Evolutionary conservation across 306 rosid genomes (phyloP), one percentile per base, ranked within the genome.

Genomic region (Glycyrrhiza uralensis): DNA sequence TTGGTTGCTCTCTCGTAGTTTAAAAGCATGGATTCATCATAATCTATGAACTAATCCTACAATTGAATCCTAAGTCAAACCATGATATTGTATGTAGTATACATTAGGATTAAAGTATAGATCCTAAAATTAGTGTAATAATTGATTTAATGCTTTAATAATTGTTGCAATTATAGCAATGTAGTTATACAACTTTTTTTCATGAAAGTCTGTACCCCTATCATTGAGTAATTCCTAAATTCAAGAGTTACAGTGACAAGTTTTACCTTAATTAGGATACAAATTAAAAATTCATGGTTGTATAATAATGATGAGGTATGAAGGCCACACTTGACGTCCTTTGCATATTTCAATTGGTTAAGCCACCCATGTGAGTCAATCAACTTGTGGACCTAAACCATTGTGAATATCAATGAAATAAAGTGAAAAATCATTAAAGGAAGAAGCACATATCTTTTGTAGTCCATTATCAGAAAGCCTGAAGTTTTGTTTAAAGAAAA

Each of bases 321-420:
- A n/a, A n/a, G n/a, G n/a, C n/a, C n/a, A n/a, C n/a, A n/a, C n/a
- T n/a, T n/a, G n/a, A n/a, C n/a, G n/a, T n/a, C n/a, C n/a, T n/a
- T n/a, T n/a, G n/a, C n/a, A n/a, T n/a, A n/a, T n/a, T n/a, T n/a
- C n/a, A n/a, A n/a, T n/a, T n/a, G 2, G 29, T 15, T n/a, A 39
- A 30, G 8, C 66, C 56, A 69, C 17, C 22, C 71, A 74, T 8
- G 71, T 17, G 79, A 32, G 35, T 29, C 14, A 36, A 18, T 39
- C 10, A 23, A 26, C 66, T 45, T 35, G 79, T 52, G 86, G 80
- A 66, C 84, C 77, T 71, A 23, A 30, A 62, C 20, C n/a, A n/a
- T 62, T 71, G 66, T 5, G 41, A 59, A 57, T 22, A 38, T 61
- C 50, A 52, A 41, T 19, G 23, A 81, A 55, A 51, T 44, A 46